Conservation (phyloP, 495 filamentous ascomycete species). For the Aspergillus cristatus region DNA sequence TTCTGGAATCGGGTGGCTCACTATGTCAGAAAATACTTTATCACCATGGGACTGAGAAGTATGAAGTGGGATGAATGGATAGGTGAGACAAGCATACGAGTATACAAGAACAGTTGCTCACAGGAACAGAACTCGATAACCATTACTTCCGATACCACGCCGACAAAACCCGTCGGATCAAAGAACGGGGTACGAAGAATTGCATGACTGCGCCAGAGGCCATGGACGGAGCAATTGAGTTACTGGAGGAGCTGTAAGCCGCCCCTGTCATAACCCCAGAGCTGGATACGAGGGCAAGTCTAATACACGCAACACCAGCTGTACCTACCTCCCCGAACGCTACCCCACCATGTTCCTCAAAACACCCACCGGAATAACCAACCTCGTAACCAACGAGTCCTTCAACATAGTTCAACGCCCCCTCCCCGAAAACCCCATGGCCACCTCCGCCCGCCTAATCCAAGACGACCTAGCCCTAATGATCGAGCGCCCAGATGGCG, state of each 20-base stretch:
- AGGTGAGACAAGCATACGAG: constrained; percentile 20
- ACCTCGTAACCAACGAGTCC: constrained; percentile 60
- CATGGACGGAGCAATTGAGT: constrained; percentile 66
- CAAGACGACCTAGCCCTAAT: constrained; percentile 87
- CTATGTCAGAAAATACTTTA: constrained; percentile 46
- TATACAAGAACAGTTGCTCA: constrained; percentile 1
- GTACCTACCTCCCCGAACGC: constrained; percentile 64
- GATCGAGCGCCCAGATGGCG: constrained; percentile 68
- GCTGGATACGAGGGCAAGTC: background rate
- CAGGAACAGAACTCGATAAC: constrained; percentile 64
- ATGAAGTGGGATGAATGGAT: constrained; percentile 83
- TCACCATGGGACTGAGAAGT: constrained; percentile 75
- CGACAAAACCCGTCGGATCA: constrained; percentile 61
- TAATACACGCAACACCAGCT: background rate
- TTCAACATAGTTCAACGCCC: constrained; percentile 63
- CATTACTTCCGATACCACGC: constrained; percentile 70
- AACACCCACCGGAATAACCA: constrained; percentile 59
- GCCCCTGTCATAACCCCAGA: background rate
- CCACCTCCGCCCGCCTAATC: constrained; percentile 58
- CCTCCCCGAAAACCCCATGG: constrained; percentile 74
- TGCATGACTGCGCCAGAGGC: constrained; percentile 65
- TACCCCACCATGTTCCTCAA: constrained; percentile 66
- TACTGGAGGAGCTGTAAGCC: constrained; percentile 62
- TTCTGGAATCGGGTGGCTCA: background rate
- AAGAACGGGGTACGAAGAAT: constrained; percentile 61